These are phyloP conservation scores for Cucurbita maxima DNA, from an alignment of 306 rosid species.

Conservation along the genomic window DNA sequence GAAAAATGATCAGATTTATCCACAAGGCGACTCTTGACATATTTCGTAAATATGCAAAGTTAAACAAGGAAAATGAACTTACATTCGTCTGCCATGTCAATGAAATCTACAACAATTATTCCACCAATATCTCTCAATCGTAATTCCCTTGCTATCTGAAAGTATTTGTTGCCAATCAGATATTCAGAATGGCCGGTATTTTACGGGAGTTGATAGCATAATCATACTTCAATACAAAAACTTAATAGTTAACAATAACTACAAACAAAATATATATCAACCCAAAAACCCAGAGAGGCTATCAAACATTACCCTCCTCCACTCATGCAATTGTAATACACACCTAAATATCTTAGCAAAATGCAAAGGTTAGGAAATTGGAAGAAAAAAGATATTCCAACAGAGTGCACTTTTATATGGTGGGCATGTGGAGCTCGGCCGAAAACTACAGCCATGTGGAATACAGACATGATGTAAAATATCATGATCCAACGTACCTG, in stretches of 20 bases:
- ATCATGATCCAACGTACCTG: conserved; percentile 28
- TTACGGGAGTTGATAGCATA: background rate
- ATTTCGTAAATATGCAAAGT: background rate
- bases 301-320: background rate
- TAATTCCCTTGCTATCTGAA: conserved; percentile 91
- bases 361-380: background rate
- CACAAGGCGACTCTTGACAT: too few relatives aligned
- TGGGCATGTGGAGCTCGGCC: background rate
- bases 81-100: conserved; percentile 95
- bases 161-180: conserved; percentile 17
- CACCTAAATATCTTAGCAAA: background rate
- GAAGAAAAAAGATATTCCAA: background rate
- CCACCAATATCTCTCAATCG: conserved; percentile 95
- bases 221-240: background rate
- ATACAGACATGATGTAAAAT: conserved; percentile 8
- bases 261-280: background rate
- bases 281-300: background rate
- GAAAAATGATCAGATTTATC: too few relatives aligned
- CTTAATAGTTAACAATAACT: background rate
- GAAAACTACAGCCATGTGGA: background rate
- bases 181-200: conserved; percentile 6
- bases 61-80: conserved; percentile 16
- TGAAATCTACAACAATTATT: conserved; percentile 94
- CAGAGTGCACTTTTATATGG: background rate
- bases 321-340: background rate